A percentile compares a stretch with the other conserved stretches of the same genome.
Conservation (phyloP, 257 asterid species). For the Paulownia fortunei region DNA sequence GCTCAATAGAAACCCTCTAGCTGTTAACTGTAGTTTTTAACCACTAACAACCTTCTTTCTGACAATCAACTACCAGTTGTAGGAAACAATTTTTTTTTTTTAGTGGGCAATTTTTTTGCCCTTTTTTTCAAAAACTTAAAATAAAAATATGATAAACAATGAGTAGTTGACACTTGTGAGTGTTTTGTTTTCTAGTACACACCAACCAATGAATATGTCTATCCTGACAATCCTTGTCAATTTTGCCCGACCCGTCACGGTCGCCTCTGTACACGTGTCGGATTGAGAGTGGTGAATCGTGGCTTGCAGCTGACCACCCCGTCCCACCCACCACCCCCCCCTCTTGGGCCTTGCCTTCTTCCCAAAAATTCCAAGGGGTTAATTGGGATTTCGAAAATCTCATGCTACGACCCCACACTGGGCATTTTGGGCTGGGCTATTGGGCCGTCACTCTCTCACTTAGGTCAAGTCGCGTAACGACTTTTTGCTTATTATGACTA, state of each 20-base stretch:
- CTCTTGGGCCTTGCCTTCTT: background rate
- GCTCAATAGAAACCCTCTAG: background rate
- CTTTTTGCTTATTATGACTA: background rate
- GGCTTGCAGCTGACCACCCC: slow-evolving; percentile 40
- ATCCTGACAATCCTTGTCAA: slow-evolving; percentile 32
- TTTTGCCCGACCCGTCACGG: slow-evolving; percentile 31
- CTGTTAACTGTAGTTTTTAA: background rate
- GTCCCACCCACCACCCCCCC: background rate
- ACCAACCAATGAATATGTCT: slow-evolving; percentile 47
- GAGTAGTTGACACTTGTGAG: slow-evolving; percentile 26
- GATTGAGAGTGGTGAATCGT: slow-evolving; percentile 30
- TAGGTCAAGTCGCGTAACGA: background rate
- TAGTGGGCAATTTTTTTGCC: background rate
- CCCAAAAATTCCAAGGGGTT: slow-evolving; percentile 18
- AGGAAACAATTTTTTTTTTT: background rate
- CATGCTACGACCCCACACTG: slow-evolving; percentile 27
- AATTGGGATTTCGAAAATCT: too few relatives aligned
- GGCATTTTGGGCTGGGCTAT: slow-evolving; percentile 14
- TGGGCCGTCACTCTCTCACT: slow-evolving; percentile 25
- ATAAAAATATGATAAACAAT: background rate
- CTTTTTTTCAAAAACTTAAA: background rate
- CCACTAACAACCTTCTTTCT: background rate
- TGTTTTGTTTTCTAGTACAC: slow-evolving; percentile 31
- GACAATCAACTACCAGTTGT: background rate
- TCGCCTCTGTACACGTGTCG: slow-evolving; percentile 37